Base-by-base conservation (phyloP, 163 green algal genomes). In the Picocystis sp. region DNA sequence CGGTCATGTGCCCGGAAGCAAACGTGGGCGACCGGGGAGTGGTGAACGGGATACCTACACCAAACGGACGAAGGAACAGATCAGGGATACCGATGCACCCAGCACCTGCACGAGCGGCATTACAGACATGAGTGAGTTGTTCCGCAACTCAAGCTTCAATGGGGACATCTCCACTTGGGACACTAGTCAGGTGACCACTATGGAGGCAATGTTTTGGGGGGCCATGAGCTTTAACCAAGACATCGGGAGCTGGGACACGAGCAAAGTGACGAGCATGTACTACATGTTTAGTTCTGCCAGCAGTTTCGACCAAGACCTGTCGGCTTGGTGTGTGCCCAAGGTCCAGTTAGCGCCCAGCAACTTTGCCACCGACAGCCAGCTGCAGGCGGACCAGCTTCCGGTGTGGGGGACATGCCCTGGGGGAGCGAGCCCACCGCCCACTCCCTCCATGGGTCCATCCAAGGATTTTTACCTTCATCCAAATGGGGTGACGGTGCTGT, bases 111-210 rank as follows among this genome's bases (percentile, higher is more conserved):
- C 11, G 21, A 24, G 3, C 56, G 48, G 56, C 24, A 63, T 63
- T 10, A 63, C 48, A 15, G 25, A 63, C 47, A 63, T 63, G 56
- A 22, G 23, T 19, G 23, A 13, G n/a, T 49, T 57, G 53, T 53
- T 45, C 11, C 13, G 3, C 17, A 34, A 12, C 5, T 38, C 8
- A 38, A 38, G 29, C 22, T 63, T 63, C 56, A 63, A 63, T 33
- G 34, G 49, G 34, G 3, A 34, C 12, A 45, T 58, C 9, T 17
- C 9, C 19, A 17, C 8, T 1, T 63, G 56, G 56, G 56, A 63
- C 56, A 47, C 22, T 8, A 52, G 35, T 1, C 44, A n/a, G 14
- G 47, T 63, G 11, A 57, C 23, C n/a, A 38, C 11, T 6, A 38
- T 38, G 29, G 29, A 38, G 5, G 29, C 5, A 38, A 38, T 38